Evolutionary conservation across 768 basidiomycete species (phyloP), one percentile per base, ranked within the genome.

Genomic region (Trametopsis cervina): DNA sequence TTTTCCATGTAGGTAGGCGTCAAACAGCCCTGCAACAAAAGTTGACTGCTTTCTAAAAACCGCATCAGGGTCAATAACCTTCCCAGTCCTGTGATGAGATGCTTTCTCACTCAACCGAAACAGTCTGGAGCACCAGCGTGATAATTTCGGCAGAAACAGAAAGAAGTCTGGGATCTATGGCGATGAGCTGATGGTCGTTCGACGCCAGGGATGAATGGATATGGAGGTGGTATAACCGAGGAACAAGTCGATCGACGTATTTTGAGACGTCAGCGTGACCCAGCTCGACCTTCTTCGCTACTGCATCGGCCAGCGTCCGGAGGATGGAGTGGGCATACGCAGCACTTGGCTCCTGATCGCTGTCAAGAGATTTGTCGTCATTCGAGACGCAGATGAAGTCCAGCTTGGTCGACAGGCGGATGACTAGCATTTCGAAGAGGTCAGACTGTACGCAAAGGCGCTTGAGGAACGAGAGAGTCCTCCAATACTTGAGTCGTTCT

Each of bases 271-370:
- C 96, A 0, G 67, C 60, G 61, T 95, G 58, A 1, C 60, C 61
- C n/a, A 43, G 47, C 2, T 61, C 59, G 5, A 73, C 67, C 62
- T 87, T 87, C 15, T 53, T 56, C 9, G 65, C 57, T 13, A 97
- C 63, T 0, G 84, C 80, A 36, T 80, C 75, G 1, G 74, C 71
- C 5, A 98, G 66, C 0, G 85, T 79, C 42, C 75, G 70, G 42
- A 98, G 73, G 25, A 98, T 73, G 24, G 92, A 80, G 65, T 92
- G 89, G 1, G 81, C 83, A 60, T 95, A 98, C 10, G 91, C 87
- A 0, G 88, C 80, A n/a, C 64, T 67, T 11, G 80, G 75, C 61
- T 93, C 86, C 2, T 56, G 29, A 27, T 80, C 78, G 4, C 60
- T 62, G 10, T 47, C 53, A 13, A 38, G 48, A 27, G 36, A 46